Evolutionary conservation across 2,329 filamentous ascomycete genomes (phyloP).

Genomic region (Didymella exigua): DNA sequence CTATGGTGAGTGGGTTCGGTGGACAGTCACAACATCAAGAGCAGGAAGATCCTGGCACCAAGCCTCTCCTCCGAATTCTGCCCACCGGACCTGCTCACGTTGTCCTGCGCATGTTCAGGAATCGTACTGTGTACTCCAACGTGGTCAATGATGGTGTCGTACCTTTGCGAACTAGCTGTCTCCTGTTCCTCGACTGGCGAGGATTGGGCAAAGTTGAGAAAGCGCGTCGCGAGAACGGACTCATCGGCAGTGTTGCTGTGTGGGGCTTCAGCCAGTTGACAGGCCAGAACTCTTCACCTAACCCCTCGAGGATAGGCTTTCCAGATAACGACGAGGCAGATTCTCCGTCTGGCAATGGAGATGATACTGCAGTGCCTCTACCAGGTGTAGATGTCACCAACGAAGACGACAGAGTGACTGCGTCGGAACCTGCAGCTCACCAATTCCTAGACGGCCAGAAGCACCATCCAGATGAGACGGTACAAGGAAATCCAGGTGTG

Average conservation of each 20-base stretch:
- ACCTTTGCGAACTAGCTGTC: slow-evolving; percentile 88
- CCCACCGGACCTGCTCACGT: slow-evolving; percentile 90
- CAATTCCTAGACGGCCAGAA: slow-evolving; percentile 40
- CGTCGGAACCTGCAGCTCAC: slow-evolving; percentile 38
- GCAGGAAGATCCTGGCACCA: slow-evolving; percentile 75
- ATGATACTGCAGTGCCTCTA: slow-evolving; percentile 67
- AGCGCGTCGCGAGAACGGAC: slow-evolving; percentile 84
- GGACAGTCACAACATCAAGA: slow-evolving; percentile 62
- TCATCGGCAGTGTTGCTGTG: slow-evolving; percentile 89
- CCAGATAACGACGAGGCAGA: slow-evolving; percentile 36
- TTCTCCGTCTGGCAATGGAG: slow-evolving; percentile 42
- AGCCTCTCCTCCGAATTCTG: slow-evolving; percentile 84
- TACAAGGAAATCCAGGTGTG: slow-evolving; percentile 17
- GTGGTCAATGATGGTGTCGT: slow-evolving; percentile 98
- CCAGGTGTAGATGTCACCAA: slow-evolving; percentile 68
- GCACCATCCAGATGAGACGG: slow-evolving; percentile 24
- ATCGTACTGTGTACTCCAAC: slow-evolving; percentile 92
- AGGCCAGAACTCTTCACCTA: slow-evolving; percentile 66
- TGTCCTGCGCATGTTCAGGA: slow-evolving; percentile 84
- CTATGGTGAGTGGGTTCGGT: slow-evolving; percentile 80
- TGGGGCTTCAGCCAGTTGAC: slow-evolving; percentile 96
- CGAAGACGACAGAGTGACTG: slow-evolving; percentile 65
- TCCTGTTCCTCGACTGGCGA: slow-evolving; percentile 97
- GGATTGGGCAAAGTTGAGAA: slow-evolving; percentile 93
- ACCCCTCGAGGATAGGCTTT: slow-evolving; percentile 52